Percentiles rank a stretch among this genome's conserved stretches.
Conservation (phyloP, 805 yeast species). For the Candida tibetensis region DNA sequence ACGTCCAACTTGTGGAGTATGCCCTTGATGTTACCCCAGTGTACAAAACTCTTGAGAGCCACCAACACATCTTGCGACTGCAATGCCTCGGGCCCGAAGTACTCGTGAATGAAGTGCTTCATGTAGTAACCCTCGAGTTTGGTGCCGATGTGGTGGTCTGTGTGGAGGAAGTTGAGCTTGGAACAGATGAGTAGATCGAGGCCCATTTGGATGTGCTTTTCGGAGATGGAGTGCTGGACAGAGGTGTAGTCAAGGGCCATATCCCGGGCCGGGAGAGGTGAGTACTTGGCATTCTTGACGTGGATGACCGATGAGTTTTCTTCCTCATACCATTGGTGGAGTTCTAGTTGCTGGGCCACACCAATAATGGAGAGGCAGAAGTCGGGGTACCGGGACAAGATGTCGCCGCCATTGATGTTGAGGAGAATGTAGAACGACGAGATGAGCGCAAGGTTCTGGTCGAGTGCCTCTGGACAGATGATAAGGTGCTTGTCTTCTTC, state of each 20-base stretch:
- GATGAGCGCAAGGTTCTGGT: conserved; percentile 33
- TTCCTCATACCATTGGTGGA: conserved; percentile 48
- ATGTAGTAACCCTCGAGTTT: conserved; percentile 46
- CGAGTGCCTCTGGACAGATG: conserved; percentile 29
- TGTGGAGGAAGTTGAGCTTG: conserved; percentile 51
- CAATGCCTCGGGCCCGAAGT: conserved; percentile 41
- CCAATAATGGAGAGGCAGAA: conserved; percentile 49
- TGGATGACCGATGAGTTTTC: conserved; percentile 42
- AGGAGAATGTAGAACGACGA: conserved; percentile 45
- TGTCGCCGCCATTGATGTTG: conserved; percentile 33
- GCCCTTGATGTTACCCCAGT: conserved; percentile 55
- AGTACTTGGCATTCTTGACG: conserved; percentile 30
- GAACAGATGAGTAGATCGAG: conserved; percentile 42
- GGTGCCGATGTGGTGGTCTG: conserved; percentile 56
- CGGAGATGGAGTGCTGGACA: conserved; percentile 22
- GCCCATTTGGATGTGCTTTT: conserved; percentile 41
- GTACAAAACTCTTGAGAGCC: conserved; percentile 50
- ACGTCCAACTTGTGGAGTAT: conserved; percentile 41
- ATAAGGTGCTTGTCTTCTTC: conserved; percentile 50
- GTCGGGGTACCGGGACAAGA: conserved; percentile 35
- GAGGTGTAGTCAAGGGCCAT: conserved; percentile 32
- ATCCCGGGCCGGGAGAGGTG: conserved; percentile 25
- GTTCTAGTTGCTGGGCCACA: conserved; percentile 48
- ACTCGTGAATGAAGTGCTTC: conserved; percentile 34
- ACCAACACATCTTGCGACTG: conserved; percentile 41